phyloP scores from a whole-genome alignment of 2,329 filamentous ascomycete species.

The Sclerotinia glacialis region DNA sequence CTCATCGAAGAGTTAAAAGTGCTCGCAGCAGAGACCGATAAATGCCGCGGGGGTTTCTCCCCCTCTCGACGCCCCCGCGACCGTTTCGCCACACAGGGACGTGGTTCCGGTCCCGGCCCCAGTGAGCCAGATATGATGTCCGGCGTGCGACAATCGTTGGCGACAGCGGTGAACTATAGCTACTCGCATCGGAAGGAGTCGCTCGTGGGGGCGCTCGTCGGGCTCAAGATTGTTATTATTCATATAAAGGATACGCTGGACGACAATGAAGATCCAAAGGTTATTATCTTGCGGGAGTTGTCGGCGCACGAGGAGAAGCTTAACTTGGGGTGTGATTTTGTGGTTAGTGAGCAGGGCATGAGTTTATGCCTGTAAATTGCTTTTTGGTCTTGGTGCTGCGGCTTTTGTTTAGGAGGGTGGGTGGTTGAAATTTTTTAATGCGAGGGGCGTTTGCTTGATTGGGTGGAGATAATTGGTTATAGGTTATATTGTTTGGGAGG shows the following conservation, averaged over 20 bases:
- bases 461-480: not conserved
- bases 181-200: not conserved
- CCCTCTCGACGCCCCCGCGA: not conserved
- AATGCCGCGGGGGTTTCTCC: not conserved
- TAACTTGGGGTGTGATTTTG: slow-evolving; percentile 74
- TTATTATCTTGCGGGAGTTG: slow-evolving; percentile 70
- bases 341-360: slow-evolving; percentile 45
- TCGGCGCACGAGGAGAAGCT: slow-evolving; percentile 54
- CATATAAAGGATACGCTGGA: slow-evolving; percentile 85
- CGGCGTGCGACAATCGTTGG: not conserved
- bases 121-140: not conserved
- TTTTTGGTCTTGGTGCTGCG: not conserved
- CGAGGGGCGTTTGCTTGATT: not conserved
- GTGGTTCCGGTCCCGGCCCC: too few relatives aligned
- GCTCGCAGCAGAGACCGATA: slow-evolving; percentile 52
- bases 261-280: slow-evolving; percentile 63
- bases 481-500: not conserved
- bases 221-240: slow-evolving; percentile 80
- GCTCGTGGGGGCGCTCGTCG: slow-evolving; percentile 49
- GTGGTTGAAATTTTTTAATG: not conserved
- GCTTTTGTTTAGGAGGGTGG: not conserved
- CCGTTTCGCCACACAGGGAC: not conserved
- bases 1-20: slow-evolving; percentile 73
- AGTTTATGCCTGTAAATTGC: not conserved
- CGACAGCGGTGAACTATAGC: not conserved